Evolutionary conservation across 2,329 filamentous ascomycete genomes (phyloP), one percentile per base, ranked within the genome.

Genomic region (Aspergillus neotritici): DNA sequence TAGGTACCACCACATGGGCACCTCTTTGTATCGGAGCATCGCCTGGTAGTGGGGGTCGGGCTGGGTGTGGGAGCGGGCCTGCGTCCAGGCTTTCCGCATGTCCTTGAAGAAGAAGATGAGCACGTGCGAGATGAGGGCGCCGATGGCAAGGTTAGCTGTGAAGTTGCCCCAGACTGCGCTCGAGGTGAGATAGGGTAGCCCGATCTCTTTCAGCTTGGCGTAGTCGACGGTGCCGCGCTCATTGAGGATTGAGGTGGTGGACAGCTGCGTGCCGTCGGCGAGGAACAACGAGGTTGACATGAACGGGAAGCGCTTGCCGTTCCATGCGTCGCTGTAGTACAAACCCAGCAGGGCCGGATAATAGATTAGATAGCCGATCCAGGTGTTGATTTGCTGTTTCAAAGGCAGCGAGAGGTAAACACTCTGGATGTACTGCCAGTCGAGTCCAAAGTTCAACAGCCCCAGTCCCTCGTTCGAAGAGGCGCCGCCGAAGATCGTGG

Each of bases 1-100:
- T 0, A 67, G 45, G 35, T 73, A 76, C 73, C 73, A 76, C 70
- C 69, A 75, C 66, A 69, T 62, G 2, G 57, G 57, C 2, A 52
- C 48, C 37, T 60, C 57, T 28, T 56, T 58, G 41, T 60, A 60
- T 15, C 41, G 43, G 16, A 52, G 40, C 57, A 60, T 60, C 12
- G 37, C 44, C 31, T 55, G 48, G 31, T 57, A 53, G 13, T 60
- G 57, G 3, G 41, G 54, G 17, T 60, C 57, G 5, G 47, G 49
- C 7, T 54, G 50, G 1, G 41, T 45, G 1, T 47, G 42, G n/a
- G 30, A 40, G 4, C 51, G 47, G 6, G 57, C 54, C 17, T 52
- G 47, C 25, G 56, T 54, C 44, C 48, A 58, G 4, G 57, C 48
- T 10, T 42, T 41, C 2, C 37, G 13, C 39, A 56, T 60, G 16